Evolutionary conservation across 2,329 filamentous ascomycete genomes (phyloP), one percentile per base, ranked within the genome.

Genomic region (Nigrospora sphaerica): DNA sequence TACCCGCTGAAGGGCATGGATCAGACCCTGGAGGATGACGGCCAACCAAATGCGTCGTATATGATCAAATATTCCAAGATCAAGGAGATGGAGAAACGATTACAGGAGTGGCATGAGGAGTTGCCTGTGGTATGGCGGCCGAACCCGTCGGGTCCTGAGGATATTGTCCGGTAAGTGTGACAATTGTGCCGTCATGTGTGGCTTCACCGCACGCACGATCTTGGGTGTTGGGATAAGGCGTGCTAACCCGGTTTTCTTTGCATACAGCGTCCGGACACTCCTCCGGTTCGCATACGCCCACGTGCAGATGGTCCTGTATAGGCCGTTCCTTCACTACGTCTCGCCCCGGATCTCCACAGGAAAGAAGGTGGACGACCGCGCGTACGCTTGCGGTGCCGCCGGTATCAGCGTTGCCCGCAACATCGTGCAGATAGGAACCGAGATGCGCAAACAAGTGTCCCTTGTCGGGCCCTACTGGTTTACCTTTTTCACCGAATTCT

Each of bases 401-500:
- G 78, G 77, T 3, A 75, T 82, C 45, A 82, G 75, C 49, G 73
- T 90, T 12, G 79, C 78, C 11, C 72, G 75, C 4, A 86, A 92
- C 57, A 88, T 93, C 50, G 80, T 93, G 32, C 86, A 91, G 57
- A 88, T 92, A 48, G 85, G 84, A 5, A 76, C 81, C 18, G 85
- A 90, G 57, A 91, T 91, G 71, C 83, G 85, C 53, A 84, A 83
- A 59, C 79, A 85, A 57, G 79, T 83, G 4, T 72, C 88, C 7
- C 71, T 93, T n/a, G 84, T 85, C 51, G 88, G 88, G 1, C 85
- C 87, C 0, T 91, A 89, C 63, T 93, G 88, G 88, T 92, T 92
- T 59, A 86, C 87, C 54, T 80, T 92, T 60, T 92, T 89, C 60
- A 89, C 86, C 3, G 85, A 87, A 14, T 91, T 89, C 66, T 91